Conservation (phyloP, 768 basidiomycete species). For the Leccinum uliginosum region DNA sequence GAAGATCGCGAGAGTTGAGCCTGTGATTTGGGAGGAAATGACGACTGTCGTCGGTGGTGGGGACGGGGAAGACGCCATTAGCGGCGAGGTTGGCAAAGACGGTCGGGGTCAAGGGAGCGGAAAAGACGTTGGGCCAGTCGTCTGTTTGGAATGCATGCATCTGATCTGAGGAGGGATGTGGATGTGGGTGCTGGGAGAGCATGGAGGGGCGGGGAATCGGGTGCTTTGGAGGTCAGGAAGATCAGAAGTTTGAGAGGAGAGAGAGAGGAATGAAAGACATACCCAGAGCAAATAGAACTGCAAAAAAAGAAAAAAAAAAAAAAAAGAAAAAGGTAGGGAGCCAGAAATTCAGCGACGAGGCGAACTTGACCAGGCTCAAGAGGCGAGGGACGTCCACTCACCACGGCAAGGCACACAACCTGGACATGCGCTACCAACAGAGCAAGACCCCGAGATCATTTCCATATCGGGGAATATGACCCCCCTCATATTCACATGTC, state of each 20-base stretch:
- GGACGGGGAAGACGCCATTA: slow-evolving; percentile 49
- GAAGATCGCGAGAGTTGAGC: slow-evolving; percentile 16
- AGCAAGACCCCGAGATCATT: slow-evolving; percentile 13
- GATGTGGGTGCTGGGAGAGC: slow-evolving; percentile 14
- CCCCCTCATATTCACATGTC: slow-evolving; percentile 29
- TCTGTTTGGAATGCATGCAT: slow-evolving; percentile 26
- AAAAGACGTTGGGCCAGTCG: slow-evolving; percentile 58
- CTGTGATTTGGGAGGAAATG: slow-evolving; percentile 17
- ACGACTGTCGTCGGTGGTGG: slow-evolving; percentile 31
- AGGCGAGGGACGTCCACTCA: slow-evolving; percentile 9
- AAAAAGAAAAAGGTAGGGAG: neutral
- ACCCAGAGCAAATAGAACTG: neutral
- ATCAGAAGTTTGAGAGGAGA: neutral
- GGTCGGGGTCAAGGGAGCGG: slow-evolving; percentile 57
- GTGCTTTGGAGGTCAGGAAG: neutral
- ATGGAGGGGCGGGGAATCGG: slow-evolving; percentile 6
- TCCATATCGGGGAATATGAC: slow-evolving; percentile 7
- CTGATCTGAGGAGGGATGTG: slow-evolving; percentile 11
- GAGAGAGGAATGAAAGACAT: neutral
- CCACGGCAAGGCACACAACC: slow-evolving; percentile 12
- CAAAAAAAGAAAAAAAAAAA: neutral
- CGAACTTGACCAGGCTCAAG: slow-evolving; percentile 14
- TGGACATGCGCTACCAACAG: slow-evolving; percentile 6
- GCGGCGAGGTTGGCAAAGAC: slow-evolving; percentile 60
- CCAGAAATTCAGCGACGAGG: neutral